phyloP scores from a whole-genome alignment of 345 rosid species.

The Passiflora organensis region DNA sequence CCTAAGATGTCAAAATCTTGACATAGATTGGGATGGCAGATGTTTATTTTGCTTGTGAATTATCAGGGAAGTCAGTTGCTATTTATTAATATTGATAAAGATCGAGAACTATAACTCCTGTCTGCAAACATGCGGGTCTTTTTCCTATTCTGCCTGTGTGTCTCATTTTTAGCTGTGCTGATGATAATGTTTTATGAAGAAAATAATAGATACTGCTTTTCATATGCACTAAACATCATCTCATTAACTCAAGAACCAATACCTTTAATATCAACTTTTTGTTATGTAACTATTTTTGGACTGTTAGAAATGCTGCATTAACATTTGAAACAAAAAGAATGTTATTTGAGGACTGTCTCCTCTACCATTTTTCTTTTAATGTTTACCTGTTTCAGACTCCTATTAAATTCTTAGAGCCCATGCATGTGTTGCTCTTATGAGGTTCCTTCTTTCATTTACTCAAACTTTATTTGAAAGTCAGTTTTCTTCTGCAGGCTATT shows the following conservation, averaged over 20 bases:
- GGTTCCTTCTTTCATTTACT: neutral
- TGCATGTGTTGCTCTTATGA: neutral
- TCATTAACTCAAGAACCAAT: neutral
- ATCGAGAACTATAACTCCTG: too few species aligned
- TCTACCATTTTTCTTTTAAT: neutral
- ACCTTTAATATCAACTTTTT: neutral
- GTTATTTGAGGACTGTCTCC: neutral
- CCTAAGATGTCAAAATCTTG: too few species aligned
- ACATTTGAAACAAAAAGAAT: neutral
- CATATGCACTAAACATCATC: neutral
- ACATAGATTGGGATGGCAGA: too few species aligned
- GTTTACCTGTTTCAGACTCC: too few species aligned
- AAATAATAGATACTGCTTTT: too few species aligned
- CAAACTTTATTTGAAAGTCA: conserved; percentile 4
- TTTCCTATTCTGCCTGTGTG: too few species aligned
- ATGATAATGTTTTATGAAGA: neutral
- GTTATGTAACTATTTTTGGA: neutral
- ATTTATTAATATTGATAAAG: too few species aligned
- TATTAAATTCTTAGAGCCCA: neutral
- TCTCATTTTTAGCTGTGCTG: neutral
- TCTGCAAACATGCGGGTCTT: too few species aligned
- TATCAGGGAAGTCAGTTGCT: too few species aligned
- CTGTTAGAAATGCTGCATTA: neutral
- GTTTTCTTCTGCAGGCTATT: conserved; percentile 56
- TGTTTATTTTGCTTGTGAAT: too few species aligned